A percentile compares a stretch with the other conserved stretches of the same genome.
phyloP scores from a whole-genome alignment of 2,329 filamentous ascomycete genomes.

The Xylariaceae sp. region DNA sequence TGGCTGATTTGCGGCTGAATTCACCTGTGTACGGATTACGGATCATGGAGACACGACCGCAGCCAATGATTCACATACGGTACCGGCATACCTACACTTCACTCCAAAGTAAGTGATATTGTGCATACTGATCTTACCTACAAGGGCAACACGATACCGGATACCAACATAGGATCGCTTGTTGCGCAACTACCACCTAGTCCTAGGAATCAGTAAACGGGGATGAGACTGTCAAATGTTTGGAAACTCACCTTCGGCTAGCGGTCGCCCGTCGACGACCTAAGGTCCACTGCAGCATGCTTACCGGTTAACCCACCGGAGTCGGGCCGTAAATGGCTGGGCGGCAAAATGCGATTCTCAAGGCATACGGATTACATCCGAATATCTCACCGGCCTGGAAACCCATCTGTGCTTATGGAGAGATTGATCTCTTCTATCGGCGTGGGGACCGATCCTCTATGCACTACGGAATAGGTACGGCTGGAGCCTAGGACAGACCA shows the following conservation, averaged over 20 bases:
- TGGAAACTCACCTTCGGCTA: neutral
- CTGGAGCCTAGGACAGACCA: neutral
- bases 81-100: too few relatives aligned
- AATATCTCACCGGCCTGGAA: neutral
- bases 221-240: neutral
- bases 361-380: neutral
- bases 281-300: too few relatives aligned
- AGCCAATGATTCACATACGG: too few relatives aligned
- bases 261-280: neutral
- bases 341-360: neutral
- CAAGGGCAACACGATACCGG: too few relatives aligned
- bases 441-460: neutral
- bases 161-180: too few relatives aligned
- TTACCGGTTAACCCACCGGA: neutral
- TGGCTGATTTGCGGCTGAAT: neutral
- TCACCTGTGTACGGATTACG: neutral
- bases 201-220: too few relatives aligned
- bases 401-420: neutral
- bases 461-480: neutral
- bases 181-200: too few relatives aligned
- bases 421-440: neutral
- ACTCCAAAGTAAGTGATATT: too few relatives aligned
- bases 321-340: neutral
- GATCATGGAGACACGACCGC: too few relatives aligned
- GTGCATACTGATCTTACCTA: too few relatives aligned